Evolutionary conservation across 768 basidiomycete genomes (phyloP).

Genomic region (Suillus variegatus): DNA sequence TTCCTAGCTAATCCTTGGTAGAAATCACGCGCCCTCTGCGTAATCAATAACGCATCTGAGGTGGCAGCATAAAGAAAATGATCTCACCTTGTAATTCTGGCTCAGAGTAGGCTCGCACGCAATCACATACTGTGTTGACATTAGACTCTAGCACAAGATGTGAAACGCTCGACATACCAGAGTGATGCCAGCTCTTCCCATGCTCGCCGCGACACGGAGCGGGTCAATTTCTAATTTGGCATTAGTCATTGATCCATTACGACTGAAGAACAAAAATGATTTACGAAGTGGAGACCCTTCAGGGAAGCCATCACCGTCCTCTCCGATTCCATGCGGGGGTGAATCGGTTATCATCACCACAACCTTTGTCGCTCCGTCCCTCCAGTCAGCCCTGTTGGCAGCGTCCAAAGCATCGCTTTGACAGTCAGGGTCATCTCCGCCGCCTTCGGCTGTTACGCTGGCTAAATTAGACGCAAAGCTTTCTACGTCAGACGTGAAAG

Average conservation of each 20-base stretch:
- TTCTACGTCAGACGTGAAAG: no score
- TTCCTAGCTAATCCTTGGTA: not conserved
- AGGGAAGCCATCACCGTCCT: not conserved
- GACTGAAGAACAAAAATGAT: not conserved
- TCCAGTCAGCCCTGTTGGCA: not conserved
- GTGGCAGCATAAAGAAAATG: not conserved
- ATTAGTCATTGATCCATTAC: not conserved
- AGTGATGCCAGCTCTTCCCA: not conserved
- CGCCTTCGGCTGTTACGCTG: no score
- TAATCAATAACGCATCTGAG: not conserved
- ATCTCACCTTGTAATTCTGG: not conserved
- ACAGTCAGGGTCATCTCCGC: no score
- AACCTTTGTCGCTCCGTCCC: not conserved
- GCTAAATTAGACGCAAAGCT: no score
- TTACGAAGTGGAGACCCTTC: not conserved
- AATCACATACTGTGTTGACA: not conserved
- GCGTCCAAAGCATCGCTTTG: not conserved
- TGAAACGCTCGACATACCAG: not conserved
- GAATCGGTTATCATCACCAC: not conserved
- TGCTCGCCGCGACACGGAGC: not conserved
- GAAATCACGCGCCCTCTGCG: not conserved
- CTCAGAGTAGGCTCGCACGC: not conserved
- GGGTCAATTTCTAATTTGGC: not conserved
- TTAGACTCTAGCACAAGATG: not conserved
- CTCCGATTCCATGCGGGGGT: not conserved